Percentiles rank a stretch among this genome's conserved stretches.
Conservation (phyloP, 129 eudicot genomes). For the Chrysanthemum makinoi region DNA sequence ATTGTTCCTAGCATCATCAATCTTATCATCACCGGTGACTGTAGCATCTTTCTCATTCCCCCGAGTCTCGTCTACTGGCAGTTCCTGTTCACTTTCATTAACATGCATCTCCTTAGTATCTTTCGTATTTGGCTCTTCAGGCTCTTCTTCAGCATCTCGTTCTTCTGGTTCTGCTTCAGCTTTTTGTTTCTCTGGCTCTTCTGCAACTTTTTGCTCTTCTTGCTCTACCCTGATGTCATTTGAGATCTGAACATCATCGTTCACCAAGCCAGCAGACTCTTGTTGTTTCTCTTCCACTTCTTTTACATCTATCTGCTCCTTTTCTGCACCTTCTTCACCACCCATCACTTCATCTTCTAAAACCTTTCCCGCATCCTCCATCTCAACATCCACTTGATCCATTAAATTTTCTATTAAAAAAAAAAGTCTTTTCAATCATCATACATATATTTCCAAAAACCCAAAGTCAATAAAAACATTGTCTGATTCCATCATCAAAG, state of each 20-base stretch:
- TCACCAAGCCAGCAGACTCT: conserved; percentile 20
- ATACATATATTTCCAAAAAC: too few species aligned
- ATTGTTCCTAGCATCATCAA: conserved; percentile 14
- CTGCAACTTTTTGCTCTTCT: conserved; percentile 5
- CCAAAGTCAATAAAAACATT: too few species aligned
- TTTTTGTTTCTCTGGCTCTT: not conserved
- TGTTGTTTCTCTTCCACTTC: conserved; percentile 27
- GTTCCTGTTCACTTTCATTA: not conserved
- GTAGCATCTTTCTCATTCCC: conserved; percentile 17
- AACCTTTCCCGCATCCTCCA: conserved; percentile 51
- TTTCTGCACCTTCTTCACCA: conserved; percentile 22
- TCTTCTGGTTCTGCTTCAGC: conserved; percentile 4
- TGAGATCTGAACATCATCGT: conserved; percentile 12
- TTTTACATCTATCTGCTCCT: conserved; percentile 19
- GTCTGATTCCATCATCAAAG: too few species aligned
- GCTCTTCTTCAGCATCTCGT: conserved; percentile 3
- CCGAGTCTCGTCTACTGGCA: not conserved
- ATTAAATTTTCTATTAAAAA: conserved; percentile 29
- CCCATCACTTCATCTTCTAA: conserved; percentile 26
- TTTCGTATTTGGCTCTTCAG: conserved; percentile 18
- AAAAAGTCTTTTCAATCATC: too few species aligned
- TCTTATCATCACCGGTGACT: not conserved
- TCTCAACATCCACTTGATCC: conserved; percentile 52
- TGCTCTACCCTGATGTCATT: conserved; percentile 23
- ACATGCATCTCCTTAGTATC: conserved; percentile 1